phyloP scores from a whole-genome alignment of 371 early-diverging fungal genomes.

The Conidiobolus incongruus region DNA sequence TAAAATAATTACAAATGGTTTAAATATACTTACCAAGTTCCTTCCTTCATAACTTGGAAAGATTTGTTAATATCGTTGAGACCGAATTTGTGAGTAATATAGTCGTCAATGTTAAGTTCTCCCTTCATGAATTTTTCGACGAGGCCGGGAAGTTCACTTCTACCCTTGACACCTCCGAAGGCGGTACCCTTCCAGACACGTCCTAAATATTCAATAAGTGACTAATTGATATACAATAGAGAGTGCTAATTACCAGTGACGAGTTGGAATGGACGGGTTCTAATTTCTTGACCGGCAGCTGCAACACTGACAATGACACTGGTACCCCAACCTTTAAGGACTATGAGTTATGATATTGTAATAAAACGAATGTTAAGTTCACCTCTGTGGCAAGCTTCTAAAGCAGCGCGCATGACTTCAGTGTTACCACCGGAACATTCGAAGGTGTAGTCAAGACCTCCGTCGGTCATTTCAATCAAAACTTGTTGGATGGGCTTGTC shows the following conservation, averaged over 20 bases:
- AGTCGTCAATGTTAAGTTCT: conserved; percentile 74
- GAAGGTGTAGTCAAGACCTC: conserved; percentile 89
- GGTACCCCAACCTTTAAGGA: conserved; percentile 85
- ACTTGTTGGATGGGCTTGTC: conserved; percentile 59
- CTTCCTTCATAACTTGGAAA: conserved; percentile 68
- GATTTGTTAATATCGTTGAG: conserved; percentile 78
- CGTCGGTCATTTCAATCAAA: conserved; percentile 75
- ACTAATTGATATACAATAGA: background rate
- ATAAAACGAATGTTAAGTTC: background rate
- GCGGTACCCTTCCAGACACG: conserved; percentile 91
- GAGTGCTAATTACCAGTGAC: conserved; percentile 84
- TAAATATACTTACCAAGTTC: no score
- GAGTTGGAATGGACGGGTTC: conserved; percentile 84
- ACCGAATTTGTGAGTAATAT: conserved; percentile 59
- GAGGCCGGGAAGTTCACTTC: conserved; percentile 68
- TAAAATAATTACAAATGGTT: conserved; percentile 7
- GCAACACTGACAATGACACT: conserved; percentile 83
- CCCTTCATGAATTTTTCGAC: conserved; percentile 67
- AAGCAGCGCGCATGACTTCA: conserved; percentile 79
- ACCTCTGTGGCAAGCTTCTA: conserved; percentile 29
- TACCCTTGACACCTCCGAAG: conserved; percentile 92
- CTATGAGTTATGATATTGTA: no score
- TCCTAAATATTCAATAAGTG: no score
- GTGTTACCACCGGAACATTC: conserved; percentile 87
- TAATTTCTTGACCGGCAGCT: conserved; percentile 74